Conservation (phyloP, 2,329 filamentous ascomycete species). For the Microdochium bolleyi region DNA sequence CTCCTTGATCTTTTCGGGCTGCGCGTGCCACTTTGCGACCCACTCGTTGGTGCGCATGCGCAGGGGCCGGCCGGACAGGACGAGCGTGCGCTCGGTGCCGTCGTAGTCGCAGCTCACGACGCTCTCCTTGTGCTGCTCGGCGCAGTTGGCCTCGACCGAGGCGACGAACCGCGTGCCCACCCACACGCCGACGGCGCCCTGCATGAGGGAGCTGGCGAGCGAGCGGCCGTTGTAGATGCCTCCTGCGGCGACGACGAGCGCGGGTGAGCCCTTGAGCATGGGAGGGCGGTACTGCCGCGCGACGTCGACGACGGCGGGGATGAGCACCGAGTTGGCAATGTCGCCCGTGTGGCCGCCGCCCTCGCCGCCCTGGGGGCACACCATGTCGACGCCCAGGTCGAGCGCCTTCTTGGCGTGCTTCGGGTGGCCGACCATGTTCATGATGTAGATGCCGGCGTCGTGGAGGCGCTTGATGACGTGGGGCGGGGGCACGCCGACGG, state of each 20-base stretch:
- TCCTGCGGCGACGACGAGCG: slow-evolving; percentile 81
- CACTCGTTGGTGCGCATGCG: slow-evolving; percentile 79
- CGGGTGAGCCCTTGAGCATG: slow-evolving; percentile 58
- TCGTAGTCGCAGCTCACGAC: slow-evolving; percentile 74
- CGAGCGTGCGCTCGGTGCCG: slow-evolving; percentile 75
- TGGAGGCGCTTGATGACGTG: slow-evolving; percentile 71
- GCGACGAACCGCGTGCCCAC: slow-evolving; percentile 92
- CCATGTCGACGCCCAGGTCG: slow-evolving; percentile 77
- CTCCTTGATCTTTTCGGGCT: slow-evolving; percentile 65
- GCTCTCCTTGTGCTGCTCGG: slow-evolving; percentile 72
- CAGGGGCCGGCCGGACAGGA: slow-evolving; percentile 74
- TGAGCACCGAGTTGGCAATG: slow-evolving; percentile 75
- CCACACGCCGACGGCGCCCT: slow-evolving; percentile 85
- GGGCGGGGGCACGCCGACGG: slow-evolving; percentile 77
- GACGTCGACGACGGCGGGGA: slow-evolving; percentile 82
- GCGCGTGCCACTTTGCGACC: slow-evolving; percentile 69
- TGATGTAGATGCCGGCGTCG: slow-evolving; percentile 70
- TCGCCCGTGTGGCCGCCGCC: slow-evolving; percentile 91
- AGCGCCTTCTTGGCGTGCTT: slow-evolving; percentile 87
- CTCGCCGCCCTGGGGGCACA: slow-evolving; percentile 89
- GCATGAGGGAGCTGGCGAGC: slow-evolving; percentile 75
- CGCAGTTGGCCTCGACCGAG: slow-evolving; percentile 70
- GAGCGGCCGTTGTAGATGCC: slow-evolving; percentile 78
- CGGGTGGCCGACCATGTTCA: slow-evolving; percentile 97
- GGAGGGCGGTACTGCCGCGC: slow-evolving; percentile 64